Evolutionary conservation across 768 basidiomycete species (phyloP).

Genomic region (Lepiota venenata): DNA sequence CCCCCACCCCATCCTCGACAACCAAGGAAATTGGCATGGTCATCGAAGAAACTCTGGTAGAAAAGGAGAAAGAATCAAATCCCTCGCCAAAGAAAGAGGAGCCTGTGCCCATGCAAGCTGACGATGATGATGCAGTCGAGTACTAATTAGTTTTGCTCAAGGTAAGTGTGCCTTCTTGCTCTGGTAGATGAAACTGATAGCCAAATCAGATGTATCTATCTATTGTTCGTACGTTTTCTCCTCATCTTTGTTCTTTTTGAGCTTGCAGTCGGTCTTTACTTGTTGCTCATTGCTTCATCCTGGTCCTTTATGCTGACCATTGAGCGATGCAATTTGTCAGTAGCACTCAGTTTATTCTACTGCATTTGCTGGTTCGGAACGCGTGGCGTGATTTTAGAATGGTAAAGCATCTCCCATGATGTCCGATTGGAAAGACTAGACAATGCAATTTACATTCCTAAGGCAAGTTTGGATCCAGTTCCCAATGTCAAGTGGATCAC

Average conservation of each 20-base stretch:
- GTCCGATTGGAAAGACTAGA: no score
- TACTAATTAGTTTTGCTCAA: slow-evolving; percentile 43
- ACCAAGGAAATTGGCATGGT: slow-evolving; percentile 33
- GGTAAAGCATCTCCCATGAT: no score
- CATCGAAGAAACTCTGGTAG: slow-evolving; percentile 30
- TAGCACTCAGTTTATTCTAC: slow-evolving; percentile 4
- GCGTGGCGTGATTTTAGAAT: no score
- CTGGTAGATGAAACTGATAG: neutral
- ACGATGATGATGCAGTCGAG: slow-evolving; percentile 81
- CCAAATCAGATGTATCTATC: slow-evolving; percentile 7
- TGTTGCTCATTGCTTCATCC: slow-evolving; percentile 1
- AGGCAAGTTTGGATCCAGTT: no score
- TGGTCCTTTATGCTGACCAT: neutral
- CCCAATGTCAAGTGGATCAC: no score
- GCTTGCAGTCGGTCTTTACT: slow-evolving; percentile 10
- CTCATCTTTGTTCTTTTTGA: slow-evolving; percentile 13
- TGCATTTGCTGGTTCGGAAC: neutral
- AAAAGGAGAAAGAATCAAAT: slow-evolving; percentile 29
- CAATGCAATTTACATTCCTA: no score
- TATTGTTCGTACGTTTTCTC: slow-evolving; percentile 27
- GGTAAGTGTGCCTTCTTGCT: neutral
- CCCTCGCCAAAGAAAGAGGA: slow-evolving; percentile 49
- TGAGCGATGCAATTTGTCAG: neutral
- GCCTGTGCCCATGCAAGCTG: slow-evolving; percentile 50
- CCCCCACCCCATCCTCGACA: slow-evolving; percentile 1